These are phyloP conservation scores for Suhomyces bolitotheri DNA, from an alignment of 1,139 yeast genomes.

Conservation along the genomic window DNA sequence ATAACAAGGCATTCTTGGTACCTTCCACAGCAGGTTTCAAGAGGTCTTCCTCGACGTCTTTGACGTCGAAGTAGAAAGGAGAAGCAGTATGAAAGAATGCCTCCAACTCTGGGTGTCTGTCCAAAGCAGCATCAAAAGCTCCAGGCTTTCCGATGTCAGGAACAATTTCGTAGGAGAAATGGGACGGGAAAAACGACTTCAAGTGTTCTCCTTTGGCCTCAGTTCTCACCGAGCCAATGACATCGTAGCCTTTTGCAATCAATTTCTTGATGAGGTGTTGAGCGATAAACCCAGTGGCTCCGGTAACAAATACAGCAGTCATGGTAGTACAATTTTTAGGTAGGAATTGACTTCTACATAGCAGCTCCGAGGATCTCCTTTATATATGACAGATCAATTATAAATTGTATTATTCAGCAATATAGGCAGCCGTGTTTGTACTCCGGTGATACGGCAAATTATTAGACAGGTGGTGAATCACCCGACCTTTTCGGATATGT, in stretches of 20 bases:
- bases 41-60: constrained; percentile 18
- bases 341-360: no score
- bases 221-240: constrained; percentile 58
- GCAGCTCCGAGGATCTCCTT: no score
- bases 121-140: constrained; percentile 4
- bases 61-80: constrained; percentile 30
- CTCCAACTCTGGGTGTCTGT: constrained; percentile 28
- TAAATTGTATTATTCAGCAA: no score
- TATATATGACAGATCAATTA: no score
- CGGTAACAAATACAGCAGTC: constrained; percentile 35
- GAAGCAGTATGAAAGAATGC: constrained; percentile 45
- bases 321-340: no score
- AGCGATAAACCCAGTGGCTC: constrained; percentile 43
- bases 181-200: neutral
- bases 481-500: no score
- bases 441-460: no score
- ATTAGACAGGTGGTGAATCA: no score
- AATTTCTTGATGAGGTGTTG: constrained; percentile 33
- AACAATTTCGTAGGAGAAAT: neutral
- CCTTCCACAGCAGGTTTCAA: constrained; percentile 35
- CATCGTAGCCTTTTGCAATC: constrained; percentile 44
- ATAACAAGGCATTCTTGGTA: constrained; percentile 1
- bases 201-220: constrained; percentile 2
- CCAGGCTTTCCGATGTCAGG: neutral
- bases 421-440: no score